Percentiles rank a stretch among this genome's conserved stretches.
Evolutionary conservation across 1,139 yeast genomes (phyloP).

Genomic region (Candida sojae): DNA sequence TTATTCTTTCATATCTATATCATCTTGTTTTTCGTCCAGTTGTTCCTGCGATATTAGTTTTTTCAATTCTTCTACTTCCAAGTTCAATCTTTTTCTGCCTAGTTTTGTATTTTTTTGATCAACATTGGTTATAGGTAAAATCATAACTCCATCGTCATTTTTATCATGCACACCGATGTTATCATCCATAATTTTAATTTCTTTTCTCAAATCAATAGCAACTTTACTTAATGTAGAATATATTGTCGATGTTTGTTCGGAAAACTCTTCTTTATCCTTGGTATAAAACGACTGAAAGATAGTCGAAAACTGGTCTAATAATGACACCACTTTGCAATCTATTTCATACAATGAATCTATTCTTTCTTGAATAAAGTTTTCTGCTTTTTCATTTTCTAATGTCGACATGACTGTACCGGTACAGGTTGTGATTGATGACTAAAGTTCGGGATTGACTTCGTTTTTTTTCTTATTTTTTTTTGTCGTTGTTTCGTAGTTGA

Average conservation of each 20-base stretch:
- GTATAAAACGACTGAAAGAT: conserved; percentile 42
- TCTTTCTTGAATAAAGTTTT: conserved; percentile 44
- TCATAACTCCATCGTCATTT: conserved; percentile 50
- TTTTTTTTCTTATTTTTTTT: neutral
- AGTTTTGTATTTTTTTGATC: conserved; percentile 64
- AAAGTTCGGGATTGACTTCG: neutral
- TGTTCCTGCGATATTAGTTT: conserved; percentile 19
- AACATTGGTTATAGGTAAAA: conserved; percentile 58
- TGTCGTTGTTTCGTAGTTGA: too few species aligned
- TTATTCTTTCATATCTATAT: conserved; percentile 14
- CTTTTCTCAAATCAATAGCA: conserved; percentile 55
- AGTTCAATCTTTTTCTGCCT: conserved; percentile 50
- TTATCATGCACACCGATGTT: conserved; percentile 51
- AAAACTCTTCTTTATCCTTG: conserved; percentile 27
- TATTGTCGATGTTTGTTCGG: conserved; percentile 32
- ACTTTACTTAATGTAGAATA: conserved; percentile 36
- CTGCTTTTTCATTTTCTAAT: conserved; percentile 17
- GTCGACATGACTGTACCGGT: conserved; percentile 9
- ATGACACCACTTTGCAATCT: conserved; percentile 45
- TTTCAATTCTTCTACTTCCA: conserved; percentile 32
- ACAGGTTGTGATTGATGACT: neutral
- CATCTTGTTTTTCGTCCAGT: conserved; percentile 5
- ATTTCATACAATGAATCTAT: conserved; percentile 46
- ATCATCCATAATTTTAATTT: conserved; percentile 59
- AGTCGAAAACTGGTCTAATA: conserved; percentile 41